Percentiles rank a stretch among this genome's conserved stretches.
Conservation (phyloP, 441 rosid species). For the Flueggea neowawraea region DNA sequence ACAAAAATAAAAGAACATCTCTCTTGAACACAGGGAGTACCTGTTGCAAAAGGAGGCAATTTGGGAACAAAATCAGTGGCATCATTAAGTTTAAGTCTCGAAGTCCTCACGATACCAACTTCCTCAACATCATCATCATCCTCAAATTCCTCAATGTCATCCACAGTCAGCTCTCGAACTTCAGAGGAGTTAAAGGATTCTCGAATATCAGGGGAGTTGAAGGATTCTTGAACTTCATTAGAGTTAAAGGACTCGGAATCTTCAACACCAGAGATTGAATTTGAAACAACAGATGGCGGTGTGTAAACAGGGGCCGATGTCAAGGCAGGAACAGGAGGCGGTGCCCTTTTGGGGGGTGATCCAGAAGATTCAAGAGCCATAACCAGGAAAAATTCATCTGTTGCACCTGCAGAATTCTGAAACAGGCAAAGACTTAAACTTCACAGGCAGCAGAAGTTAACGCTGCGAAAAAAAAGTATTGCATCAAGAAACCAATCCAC, state of each 20-base stretch:
- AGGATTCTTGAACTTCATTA: constrained; percentile 48
- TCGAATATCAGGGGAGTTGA: too few relatives aligned
- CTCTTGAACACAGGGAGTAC: constrained; percentile 47
- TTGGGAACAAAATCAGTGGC: constrained; percentile 70
- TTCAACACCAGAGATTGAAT: constrained; percentile 45
- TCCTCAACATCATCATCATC: constrained; percentile 60
- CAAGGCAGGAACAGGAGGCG: constrained; percentile 60
- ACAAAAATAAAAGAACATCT: too few relatives aligned
- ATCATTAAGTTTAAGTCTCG: constrained; percentile 67
- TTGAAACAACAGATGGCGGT: constrained; percentile 48
- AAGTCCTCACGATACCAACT: constrained; percentile 59
- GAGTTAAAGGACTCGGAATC: constrained; percentile 80
- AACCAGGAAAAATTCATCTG: constrained; percentile 87
- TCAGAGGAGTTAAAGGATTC: constrained; percentile 41
- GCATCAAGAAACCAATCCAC: too few relatives aligned
- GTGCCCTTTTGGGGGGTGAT: constrained; percentile 91
- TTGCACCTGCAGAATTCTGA: constrained; percentile 66
- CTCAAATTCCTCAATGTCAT: constrained; percentile 98
- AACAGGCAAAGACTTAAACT: constrained; percentile 6
- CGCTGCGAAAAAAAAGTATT: not conserved
- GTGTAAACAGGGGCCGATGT: constrained; percentile 43
- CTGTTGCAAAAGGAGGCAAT: constrained; percentile 85
- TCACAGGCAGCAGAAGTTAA: constrained; percentile 1
- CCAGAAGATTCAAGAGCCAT: constrained; percentile 83
- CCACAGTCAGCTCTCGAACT: constrained; percentile 86